Evolutionary conservation across 2,329 filamentous ascomycete genomes (phyloP).

Genomic region (Raffaelea ambrosiae): DNA sequence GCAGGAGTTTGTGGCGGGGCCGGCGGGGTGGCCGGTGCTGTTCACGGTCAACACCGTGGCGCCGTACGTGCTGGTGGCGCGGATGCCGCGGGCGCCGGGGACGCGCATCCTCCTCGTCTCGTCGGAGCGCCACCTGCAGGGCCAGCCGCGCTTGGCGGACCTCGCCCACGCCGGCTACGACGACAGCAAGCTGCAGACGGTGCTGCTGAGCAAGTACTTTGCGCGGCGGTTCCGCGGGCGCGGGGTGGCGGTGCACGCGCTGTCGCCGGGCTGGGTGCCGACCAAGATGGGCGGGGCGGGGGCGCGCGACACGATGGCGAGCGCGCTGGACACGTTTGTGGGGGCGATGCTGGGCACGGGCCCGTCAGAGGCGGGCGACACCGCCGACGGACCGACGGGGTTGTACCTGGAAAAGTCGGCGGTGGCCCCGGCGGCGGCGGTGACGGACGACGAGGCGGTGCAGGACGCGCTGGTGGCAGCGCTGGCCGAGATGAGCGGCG

Average conservation of each 20-base stretch:
- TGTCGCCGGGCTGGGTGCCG: conserved; percentile 46
- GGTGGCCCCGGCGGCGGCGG: conserved; percentile 18
- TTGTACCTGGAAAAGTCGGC: conserved; percentile 29
- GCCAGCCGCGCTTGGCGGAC: conserved; percentile 37
- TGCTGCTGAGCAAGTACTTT: conserved; percentile 47
- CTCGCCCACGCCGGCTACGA: conserved; percentile 31
- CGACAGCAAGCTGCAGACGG: conserved; percentile 47
- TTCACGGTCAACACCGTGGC: conserved; percentile 50
- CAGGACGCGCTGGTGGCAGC: conserved; percentile 35
- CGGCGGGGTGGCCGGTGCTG: conserved; percentile 33
- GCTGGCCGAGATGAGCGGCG: conserved; percentile 21
- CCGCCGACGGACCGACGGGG: conserved; percentile 21
- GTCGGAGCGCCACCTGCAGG: conserved; percentile 39
- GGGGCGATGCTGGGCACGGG: conserved; percentile 35
- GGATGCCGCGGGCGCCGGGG: conserved; percentile 28
- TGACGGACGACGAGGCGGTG: conserved; percentile 25
- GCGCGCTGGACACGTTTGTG: conserved; percentile 36
- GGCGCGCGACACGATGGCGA: conserved; percentile 38
- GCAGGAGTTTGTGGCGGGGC: conserved; percentile 19
- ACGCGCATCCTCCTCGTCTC: conserved; percentile 42
- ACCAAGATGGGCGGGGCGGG: conserved; percentile 43
- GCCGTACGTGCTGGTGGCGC: conserved; percentile 45
- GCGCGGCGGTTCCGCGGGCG: conserved; percentile 28
- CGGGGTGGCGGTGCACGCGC: conserved; percentile 32
- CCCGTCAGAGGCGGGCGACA: too few species aligned